Percentiles rank a stretch among this genome's conserved stretches.
These are phyloP conservation scores for Penicillium expansum DNA, from an alignment of 2,329 filamentous ascomycete genomes.

Conservation along the genomic window DNA sequence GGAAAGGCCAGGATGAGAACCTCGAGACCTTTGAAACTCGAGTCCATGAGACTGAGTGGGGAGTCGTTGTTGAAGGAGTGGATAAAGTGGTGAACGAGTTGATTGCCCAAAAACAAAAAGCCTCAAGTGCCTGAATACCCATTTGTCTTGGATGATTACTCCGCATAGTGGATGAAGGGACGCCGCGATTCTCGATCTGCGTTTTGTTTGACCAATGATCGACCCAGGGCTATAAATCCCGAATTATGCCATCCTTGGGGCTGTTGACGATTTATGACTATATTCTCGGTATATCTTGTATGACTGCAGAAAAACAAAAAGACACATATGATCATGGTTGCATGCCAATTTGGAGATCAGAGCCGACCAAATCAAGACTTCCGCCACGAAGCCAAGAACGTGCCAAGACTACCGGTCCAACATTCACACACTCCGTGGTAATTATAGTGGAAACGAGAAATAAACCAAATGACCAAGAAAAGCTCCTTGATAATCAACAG, in stretches of 20 bases:
- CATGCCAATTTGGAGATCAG: background rate
- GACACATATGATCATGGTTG: background rate
- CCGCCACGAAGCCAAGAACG: background rate
- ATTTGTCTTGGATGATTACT: background rate
- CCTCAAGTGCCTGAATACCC: constrained; percentile 3
- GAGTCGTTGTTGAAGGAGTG: constrained; percentile 72
- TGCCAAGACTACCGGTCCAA: background rate
- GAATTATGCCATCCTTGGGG: constrained; percentile 2
- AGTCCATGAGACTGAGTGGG: constrained; percentile 75
- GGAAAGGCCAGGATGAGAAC: constrained; percentile 59
- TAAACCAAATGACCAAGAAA: background rate
- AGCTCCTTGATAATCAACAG: constrained; percentile 4
- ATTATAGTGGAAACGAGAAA: background rate
- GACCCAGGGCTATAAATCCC: background rate
- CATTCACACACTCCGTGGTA: background rate
- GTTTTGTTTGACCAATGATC: background rate
- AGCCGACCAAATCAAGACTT: background rate
- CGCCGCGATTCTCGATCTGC: background rate
- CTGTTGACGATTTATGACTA: constrained; percentile 26
- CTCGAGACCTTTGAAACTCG: constrained; percentile 66
- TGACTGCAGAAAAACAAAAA: constrained; percentile 12
- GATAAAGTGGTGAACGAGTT: constrained; percentile 36
- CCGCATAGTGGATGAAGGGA: background rate
- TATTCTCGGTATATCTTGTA: constrained; percentile 11
- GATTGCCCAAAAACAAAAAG: constrained; percentile 20